Base-by-base conservation (phyloP, 225 moss, liverwort and hornwort genomes). In the Rhytidiadelphus loreus region DNA sequence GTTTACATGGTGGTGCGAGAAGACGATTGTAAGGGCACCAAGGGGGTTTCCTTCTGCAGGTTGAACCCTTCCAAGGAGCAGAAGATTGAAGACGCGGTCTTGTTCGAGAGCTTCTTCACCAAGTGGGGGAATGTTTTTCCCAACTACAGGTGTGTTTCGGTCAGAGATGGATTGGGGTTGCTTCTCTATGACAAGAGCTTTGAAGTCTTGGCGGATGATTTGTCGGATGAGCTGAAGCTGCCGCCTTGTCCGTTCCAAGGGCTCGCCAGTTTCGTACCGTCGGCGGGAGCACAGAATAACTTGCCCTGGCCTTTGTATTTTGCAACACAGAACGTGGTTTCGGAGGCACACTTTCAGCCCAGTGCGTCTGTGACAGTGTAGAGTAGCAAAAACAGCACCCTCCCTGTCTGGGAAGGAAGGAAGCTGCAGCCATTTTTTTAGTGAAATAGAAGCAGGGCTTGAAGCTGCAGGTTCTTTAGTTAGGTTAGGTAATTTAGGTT, bases 1-100 rank as follows among this genome's bases (percentile, higher is more conserved):
- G 94, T 94, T 4, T 94, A 88, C 75, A 94, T 94, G 94, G 94
- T 94, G 37, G 92, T 94, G 12, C 88, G 94, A 16, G 94, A 94
- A 59, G 94, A 94, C 32, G 91, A 94, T 17, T 55, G 82, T 14
- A 81, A 90, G 46, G 94, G 94, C 8, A 94, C 94, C 5, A 94
- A 94, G 44, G 94, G 92, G 3, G 90, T 94, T 2, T 94, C 92
- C 2, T 92, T 94, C 10, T 94, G 94, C 59, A 90, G 91, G 76
- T 58, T 94, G 83, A 94, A 94, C 55, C 92, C 94, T 37, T 94
- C 89, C 37, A 92, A 87, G 52, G 92, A 94, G 80, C 90, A 90
- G 50, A 94, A 94, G 89, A 78, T 94, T 12, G 94, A 94, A 53
- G 94, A 94, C 16, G 87, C 94, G 8, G 90, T 94, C 4, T 85